Percentiles rank a stretch among this genome's conserved stretches.
These are phyloP conservation scores for Hortaea sp. DNA, from an alignment of 2,329 filamentous ascomycete species.

Conservation along the genomic window DNA sequence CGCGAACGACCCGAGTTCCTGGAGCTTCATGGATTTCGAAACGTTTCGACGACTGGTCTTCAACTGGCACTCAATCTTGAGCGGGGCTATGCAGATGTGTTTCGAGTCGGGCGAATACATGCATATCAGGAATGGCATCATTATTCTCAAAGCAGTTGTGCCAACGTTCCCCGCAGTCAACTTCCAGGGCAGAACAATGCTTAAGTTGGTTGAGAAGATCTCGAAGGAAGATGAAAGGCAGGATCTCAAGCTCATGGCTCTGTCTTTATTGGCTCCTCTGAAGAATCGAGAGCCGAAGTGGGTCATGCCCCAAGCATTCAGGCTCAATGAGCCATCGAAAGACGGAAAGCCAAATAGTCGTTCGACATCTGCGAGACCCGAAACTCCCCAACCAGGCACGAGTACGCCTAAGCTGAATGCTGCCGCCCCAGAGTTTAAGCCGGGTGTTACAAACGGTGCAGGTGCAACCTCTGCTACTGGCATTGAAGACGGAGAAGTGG, in stretches of 20 bases:
- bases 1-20: slow-evolving; percentile 52
- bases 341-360: slow-evolving; percentile 18
- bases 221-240: slow-evolving; percentile 52
- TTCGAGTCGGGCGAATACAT: slow-evolving; percentile 83
- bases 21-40: slow-evolving; percentile 67
- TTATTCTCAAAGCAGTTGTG: slow-evolving; percentile 69
- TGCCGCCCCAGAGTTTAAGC: slow-evolving; percentile 56
- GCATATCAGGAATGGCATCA: slow-evolving; percentile 94
- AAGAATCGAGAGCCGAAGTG: slow-evolving; percentile 57
- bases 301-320: slow-evolving; percentile 67
- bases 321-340: slow-evolving; percentile 19
- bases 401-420: slow-evolving; percentile 39
- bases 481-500: slow-evolving; percentile 63
- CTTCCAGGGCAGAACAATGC: slow-evolving; percentile 65
- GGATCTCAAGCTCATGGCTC: slow-evolving; percentile 66
- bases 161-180: slow-evolving; percentile 81
- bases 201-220: slow-evolving; percentile 56
- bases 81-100: slow-evolving; percentile 69
- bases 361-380: slow-evolving; percentile 26
- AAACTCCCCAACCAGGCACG: slow-evolving; percentile 31
- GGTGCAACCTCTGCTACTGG: slow-evolving; percentile 14
- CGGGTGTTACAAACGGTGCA: slow-evolving; percentile 35
- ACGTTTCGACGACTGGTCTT: slow-evolving; percentile 77
- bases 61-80: slow-evolving; percentile 81
- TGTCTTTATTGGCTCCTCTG: slow-evolving; percentile 60